phyloP scores from a whole-genome alignment of 2,329 filamentous ascomycete species.

The Fusarium metavorans region DNA sequence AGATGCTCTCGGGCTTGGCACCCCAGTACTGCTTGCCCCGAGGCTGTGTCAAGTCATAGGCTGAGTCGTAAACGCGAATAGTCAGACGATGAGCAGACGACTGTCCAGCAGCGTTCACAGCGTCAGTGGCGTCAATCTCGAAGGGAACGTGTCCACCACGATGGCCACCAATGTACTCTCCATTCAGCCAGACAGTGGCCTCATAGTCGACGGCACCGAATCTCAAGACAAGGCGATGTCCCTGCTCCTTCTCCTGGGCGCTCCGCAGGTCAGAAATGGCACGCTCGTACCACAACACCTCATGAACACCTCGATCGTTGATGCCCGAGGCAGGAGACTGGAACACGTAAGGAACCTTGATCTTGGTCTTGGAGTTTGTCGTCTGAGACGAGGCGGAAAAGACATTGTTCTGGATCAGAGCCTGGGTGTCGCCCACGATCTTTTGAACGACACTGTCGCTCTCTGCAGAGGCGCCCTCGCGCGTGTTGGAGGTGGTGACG shows the following conservation, averaged over 20 bases:
- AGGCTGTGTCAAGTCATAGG: conserved; percentile 73
- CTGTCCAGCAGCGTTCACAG: conserved; percentile 44
- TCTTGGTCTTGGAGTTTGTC: conserved; percentile 61
- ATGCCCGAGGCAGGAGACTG: conserved; percentile 74
- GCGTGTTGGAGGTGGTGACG: conserved; percentile 37
- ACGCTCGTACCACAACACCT: conserved; percentile 76
- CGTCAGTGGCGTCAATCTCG: conserved; percentile 69
- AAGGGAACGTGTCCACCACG: conserved; percentile 70
- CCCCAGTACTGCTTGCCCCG: conserved; percentile 77
- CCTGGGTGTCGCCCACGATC: conserved; percentile 61
- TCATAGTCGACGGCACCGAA: conserved; percentile 74
- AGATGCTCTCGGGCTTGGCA: conserved; percentile 70
- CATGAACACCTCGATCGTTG: conserved; percentile 70
- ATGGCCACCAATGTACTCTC: conserved; percentile 65
- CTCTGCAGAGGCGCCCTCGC: conserved; percentile 52
- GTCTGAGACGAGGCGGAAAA: conserved; percentile 45
- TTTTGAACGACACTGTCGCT: conserved; percentile 53
- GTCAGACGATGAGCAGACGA: conserved; percentile 58
- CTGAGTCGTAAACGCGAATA: conserved; percentile 72
- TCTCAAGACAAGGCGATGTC: conserved; percentile 61
- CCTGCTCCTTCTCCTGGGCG: conserved; percentile 52
- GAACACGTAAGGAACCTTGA: conserved; percentile 74
- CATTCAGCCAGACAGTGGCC: conserved; percentile 68
- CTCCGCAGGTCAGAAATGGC: conserved; percentile 62
- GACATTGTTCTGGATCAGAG: conserved; percentile 61